Conservation (phyloP, 2,329 filamentous ascomycete species). For the Leptographium flavum region DNA sequence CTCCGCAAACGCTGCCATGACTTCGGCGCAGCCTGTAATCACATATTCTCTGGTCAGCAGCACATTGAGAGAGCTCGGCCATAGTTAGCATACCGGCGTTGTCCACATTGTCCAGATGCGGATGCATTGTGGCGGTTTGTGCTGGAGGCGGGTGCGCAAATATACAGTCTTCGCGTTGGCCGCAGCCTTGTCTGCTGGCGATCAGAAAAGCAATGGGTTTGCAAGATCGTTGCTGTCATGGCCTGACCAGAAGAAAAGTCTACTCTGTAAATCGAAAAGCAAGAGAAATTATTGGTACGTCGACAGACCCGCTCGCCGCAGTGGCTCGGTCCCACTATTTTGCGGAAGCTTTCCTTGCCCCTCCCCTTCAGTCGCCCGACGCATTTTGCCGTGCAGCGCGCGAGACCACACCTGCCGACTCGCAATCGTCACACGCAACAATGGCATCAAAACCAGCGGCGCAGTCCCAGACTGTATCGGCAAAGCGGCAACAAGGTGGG, state of each 20-base stretch:
- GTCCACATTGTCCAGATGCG: slow-evolving; percentile 86
- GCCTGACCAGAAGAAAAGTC: neutral
- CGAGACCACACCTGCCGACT: neutral
- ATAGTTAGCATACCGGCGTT: slow-evolving; percentile 51
- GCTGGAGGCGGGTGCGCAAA: too few species aligned
- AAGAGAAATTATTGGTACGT: neutral
- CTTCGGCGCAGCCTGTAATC: slow-evolving; percentile 70
- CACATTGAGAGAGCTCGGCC: neutral
- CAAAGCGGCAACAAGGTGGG: slow-evolving; percentile 63
- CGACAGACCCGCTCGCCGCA: neutral
- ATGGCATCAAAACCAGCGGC: slow-evolving; percentile 4
- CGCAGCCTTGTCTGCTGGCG: too few species aligned
- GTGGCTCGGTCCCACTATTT: neutral
- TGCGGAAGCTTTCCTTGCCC: neutral
- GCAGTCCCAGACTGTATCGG: slow-evolving; percentile 19
- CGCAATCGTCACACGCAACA: neutral
- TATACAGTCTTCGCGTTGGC: too few species aligned
- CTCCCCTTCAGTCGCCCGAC: neutral
- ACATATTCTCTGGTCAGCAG: neutral
- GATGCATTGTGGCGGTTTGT: slow-evolving; percentile 63
- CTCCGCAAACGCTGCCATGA: slow-evolving; percentile 88
- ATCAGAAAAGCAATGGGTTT: too few species aligned
- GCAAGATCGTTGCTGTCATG: neutral
- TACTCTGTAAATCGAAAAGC: neutral
- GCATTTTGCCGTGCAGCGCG: neutral